phyloP scores from a whole-genome alignment of 2,329 filamentous ascomycete genomes.

The Botrytis tulipae region DNA sequence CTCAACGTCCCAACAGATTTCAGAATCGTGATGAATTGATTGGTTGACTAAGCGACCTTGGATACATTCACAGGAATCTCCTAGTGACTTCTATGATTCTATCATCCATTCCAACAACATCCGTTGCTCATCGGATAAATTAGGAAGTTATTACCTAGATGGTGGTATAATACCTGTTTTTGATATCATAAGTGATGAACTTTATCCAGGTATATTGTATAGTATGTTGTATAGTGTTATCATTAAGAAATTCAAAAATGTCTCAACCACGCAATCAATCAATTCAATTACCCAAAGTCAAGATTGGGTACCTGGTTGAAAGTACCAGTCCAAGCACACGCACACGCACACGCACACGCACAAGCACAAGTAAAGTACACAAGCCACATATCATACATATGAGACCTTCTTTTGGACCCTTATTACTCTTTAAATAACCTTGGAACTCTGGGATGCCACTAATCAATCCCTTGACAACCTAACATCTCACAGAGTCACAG shows the following conservation, averaged over 20 bases:
- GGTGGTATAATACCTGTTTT: not conserved
- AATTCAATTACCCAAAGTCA: not conserved
- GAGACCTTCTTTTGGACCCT: not conserved
- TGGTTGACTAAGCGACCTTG: not conserved
- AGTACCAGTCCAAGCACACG: not conserved
- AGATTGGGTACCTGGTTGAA: not conserved
- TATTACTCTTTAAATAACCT: not conserved
- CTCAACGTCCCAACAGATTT: constrained; percentile 18
- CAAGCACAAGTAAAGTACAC: too few relatives aligned
- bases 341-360: not conserved
- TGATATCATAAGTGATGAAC: not conserved
- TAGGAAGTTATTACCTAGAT: not conserved
- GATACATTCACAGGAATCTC: not conserved
- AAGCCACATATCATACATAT: constrained; percentile 5
- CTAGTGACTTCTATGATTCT: not conserved
- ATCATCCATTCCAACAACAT: not conserved
- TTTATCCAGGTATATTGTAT: not conserved
- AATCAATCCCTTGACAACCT: not conserved
- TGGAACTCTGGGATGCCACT: not conserved
- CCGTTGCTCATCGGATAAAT: not conserved
- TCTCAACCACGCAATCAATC: not conserved
- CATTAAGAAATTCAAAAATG: not conserved
- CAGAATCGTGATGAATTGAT: not conserved
- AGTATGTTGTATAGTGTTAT: not conserved
- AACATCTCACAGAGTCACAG: not conserved